These are phyloP conservation scores for Neofusicoccum umdonicola DNA, from an alignment of 2,329 filamentous ascomycete genomes.

Conservation along the genomic window DNA sequence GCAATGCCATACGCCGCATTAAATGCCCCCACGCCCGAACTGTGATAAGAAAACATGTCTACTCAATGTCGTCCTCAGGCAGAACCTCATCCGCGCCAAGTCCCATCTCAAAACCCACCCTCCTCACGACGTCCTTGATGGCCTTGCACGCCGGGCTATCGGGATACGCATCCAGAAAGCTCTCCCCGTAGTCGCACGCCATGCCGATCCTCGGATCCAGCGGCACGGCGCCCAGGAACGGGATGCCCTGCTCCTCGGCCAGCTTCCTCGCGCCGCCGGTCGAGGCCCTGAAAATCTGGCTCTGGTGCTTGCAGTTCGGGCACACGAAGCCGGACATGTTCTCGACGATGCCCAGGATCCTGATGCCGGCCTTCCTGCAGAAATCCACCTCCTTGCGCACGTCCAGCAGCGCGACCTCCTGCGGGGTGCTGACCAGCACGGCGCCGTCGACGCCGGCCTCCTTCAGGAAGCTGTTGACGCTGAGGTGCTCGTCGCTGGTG, in stretches of 20 bases:
- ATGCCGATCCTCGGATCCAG: slow-evolving; percentile 92
- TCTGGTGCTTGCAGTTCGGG: slow-evolving; percentile 77
- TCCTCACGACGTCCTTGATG: slow-evolving; percentile 74
- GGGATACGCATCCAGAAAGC: slow-evolving; percentile 90
- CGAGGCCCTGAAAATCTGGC: slow-evolving; percentile 84
- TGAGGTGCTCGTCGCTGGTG: slow-evolving; percentile 92
- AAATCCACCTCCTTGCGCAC: slow-evolving; percentile 98
- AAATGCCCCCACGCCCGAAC: neutral
- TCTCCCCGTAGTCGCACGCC: slow-evolving; percentile 96
- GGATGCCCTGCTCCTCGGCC: slow-evolving; percentile 81
- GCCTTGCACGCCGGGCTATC: slow-evolving; percentile 88
- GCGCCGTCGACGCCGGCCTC: slow-evolving; percentile 92
- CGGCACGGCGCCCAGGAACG: slow-evolving; percentile 85
- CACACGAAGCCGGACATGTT: slow-evolving; percentile 99
- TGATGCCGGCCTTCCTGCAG: slow-evolving; percentile 89
- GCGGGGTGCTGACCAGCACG: slow-evolving; percentile 88
- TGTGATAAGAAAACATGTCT: neutral
- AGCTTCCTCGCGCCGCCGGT: slow-evolving; percentile 82
- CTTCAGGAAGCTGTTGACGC: slow-evolving; percentile 86
- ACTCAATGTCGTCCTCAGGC: slow-evolving; percentile 19
- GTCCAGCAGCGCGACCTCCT: slow-evolving; percentile 88
- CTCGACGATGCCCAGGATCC: slow-evolving; percentile 84
- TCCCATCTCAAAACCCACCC: slow-evolving; percentile 55
- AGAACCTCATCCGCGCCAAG: slow-evolving; percentile 30
- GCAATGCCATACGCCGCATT: neutral